Base-by-base conservation (phyloP, 75 land plant genomes). In the Larix kaempferi region DNA sequence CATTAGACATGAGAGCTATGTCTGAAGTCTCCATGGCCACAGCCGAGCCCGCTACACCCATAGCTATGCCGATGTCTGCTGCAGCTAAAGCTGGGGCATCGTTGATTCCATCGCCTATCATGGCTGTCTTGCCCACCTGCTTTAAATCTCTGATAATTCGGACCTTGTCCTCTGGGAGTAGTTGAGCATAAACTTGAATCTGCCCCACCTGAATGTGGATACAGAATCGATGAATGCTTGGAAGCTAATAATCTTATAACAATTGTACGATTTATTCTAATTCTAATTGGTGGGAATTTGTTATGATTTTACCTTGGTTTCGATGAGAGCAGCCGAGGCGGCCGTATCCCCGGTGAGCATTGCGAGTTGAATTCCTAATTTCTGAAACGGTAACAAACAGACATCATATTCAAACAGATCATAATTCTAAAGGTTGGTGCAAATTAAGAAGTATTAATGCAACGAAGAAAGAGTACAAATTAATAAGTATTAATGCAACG, bases 81-180 rank as follows among this genome's bases (percentile, higher is more conserved):
- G 88, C 86, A 16, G 98, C 96, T 57, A 95, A 77, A 27, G 98
- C 94, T 11, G 94, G 94, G 21, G 94, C 96, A 74, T 95, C 98
- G 76, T 95, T 95, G 73, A 95, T 80, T 8, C 98, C 98, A 78
- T 95, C 98, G 13, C 98, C 98, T 23, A 93, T 81, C 98, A 95
- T 95, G 23, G 84, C 90, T 37, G 91, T 93, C 33, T 74, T 77
- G 12, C 94, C 94, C 23, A 71, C 75, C 26, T 56, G 74, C 76
- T 90, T 88, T 15, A 89, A 78, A 2, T 79, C 84, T 29, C 83
- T 33, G 19, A 92, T 81, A 12, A 88, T 79, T 64, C 35, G 59
- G 23, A 89, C 97, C 86, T 95, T 95, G 56, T 90, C 94, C 58
- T 91, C 88, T 56, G 98, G 98, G n/a, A 95, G 88, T 35, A 93